These are phyloP conservation scores for Pascua guehoae DNA, from an alignment of 1,284 basidiomycete species.

Conservation along the genomic window DNA sequence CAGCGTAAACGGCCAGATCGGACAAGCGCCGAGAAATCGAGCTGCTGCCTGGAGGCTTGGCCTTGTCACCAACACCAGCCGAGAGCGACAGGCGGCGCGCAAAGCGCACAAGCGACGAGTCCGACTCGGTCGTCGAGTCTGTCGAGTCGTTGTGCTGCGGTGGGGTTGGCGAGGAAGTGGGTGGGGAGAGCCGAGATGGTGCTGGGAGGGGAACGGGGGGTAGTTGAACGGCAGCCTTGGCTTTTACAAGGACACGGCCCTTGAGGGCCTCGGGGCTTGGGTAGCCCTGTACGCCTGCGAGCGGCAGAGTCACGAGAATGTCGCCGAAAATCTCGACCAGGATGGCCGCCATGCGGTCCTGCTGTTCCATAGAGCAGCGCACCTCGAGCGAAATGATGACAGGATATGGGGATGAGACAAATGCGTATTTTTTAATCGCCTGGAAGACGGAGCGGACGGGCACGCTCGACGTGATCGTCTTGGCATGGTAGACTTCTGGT, in stretches of 20 bases:
- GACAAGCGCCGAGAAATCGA: constrained; percentile 72
- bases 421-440: constrained; percentile 88
- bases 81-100: constrained; percentile 31
- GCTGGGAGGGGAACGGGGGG: background rate
- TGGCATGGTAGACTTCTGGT: constrained; percentile 84
- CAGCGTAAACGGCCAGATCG: constrained; percentile 83
- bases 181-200: constrained; percentile 7
- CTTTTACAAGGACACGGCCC: constrained; percentile 80
- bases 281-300: constrained; percentile 53
- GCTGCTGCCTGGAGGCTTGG: constrained; percentile 28
- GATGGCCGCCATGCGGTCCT: constrained; percentile 74
- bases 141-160: constrained; percentile 8
- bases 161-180: constrained; percentile 1
- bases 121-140: constrained; percentile 46
- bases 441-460: constrained; percentile 77
- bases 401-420: constrained; percentile 88
- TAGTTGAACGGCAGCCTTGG: constrained; percentile 29
- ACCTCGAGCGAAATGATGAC: constrained; percentile 93
- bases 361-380: constrained; percentile 78
- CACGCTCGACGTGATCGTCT: constrained; percentile 85
- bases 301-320: constrained; percentile 62
- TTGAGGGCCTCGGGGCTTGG: constrained; percentile 86
- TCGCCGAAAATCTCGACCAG: constrained; percentile 77
- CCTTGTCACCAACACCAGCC: constrained; percentile 1
- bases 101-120: constrained; percentile 35